Conservation (phyloP, 129 eudicot genomes). For the Helianthus tuberosus region DNA sequence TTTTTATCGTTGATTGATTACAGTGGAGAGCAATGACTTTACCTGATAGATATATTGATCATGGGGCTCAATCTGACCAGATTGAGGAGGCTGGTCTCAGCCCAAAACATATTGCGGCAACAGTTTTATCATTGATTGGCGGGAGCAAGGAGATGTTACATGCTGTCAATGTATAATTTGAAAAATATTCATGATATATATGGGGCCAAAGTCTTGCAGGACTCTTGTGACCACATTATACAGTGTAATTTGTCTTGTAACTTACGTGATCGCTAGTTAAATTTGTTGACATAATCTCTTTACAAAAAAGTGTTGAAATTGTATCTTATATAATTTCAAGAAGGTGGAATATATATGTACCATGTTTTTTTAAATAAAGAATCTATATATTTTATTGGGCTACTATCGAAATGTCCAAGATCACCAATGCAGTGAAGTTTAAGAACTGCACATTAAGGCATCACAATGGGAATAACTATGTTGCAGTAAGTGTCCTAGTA, state of each 20-base stretch:
- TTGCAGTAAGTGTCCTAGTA: too few relatives aligned
- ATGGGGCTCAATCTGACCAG: constrained; percentile 61
- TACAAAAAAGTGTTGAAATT: not conserved
- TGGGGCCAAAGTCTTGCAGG: not conserved
- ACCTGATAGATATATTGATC: constrained; percentile 72
- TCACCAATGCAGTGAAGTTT: too few relatives aligned
- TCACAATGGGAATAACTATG: too few relatives aligned
- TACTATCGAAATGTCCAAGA: too few relatives aligned
- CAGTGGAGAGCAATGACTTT: constrained; percentile 80
- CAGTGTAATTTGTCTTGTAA: constrained; percentile 2
- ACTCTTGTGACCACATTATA: not conserved
- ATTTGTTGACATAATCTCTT: constrained; percentile 11
- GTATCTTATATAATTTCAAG: not conserved
- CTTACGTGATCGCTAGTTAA: not conserved
- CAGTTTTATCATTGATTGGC: constrained; percentile 57
- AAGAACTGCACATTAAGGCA: too few relatives aligned
- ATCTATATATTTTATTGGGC: too few relatives aligned
- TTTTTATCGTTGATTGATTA: constrained; percentile 3
- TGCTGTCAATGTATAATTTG: constrained; percentile 26
- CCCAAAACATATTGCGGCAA: constrained; percentile 62
- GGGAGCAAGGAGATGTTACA: constrained; percentile 34
- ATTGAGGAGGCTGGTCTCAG: constrained; percentile 71
- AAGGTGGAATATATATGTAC: not conserved
- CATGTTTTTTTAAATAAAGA: too few relatives aligned
- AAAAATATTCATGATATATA: not conserved